Evolutionary conservation across 768 basidiomycete genomes (phyloP), one percentile per base, ranked within the genome.

Genomic region (Pleurotus tuber-regium): DNA sequence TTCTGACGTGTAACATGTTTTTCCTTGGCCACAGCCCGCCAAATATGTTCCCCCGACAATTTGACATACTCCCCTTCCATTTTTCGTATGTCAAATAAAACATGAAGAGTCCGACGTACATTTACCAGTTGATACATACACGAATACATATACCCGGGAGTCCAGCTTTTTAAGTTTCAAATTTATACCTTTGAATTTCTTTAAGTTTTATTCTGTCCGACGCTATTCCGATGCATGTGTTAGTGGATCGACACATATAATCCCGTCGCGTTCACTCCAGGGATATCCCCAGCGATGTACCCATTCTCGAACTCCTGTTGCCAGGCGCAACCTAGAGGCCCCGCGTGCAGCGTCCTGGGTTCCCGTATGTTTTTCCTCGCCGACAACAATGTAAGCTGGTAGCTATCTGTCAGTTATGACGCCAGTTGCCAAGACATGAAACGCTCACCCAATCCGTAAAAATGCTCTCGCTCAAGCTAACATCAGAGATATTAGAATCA

Each of bases 341-440:
- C 92, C 92, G 31, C 93, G 80, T 10, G 75, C 81, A 3, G 79
- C 71, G 61, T 95, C 92, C 62, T 95, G 92, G n/a, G 85, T 87
- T 2, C 90, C 95, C 0, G 91, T 92, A 66, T 98, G 96, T 67
- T 94, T 96, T 67, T 96, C 92, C 70, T 98, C 93, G 16, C 97
- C 96, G 4, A 98, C 91, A 38, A 99, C 77, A 16, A 92, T 71
- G 64, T 89, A 99, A 4, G 90, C 93, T 89, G 58, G 30, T 18
- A 43, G 57, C 41, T 24, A 18, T 10, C 35, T 43, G 4, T 57
- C 35, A 46, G 21, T 51, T 41, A 28, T 28, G 40, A n/a, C 57
- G 29, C 58, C 51, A 30, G 28, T 29, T 12, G 40, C 19, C 1
- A 56, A 26, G 30, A 4, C 38, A 41, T 25, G 28, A 54, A 52